Base-by-base conservation (phyloP, 208 protist species). In the Angomonas deanei region DNA sequence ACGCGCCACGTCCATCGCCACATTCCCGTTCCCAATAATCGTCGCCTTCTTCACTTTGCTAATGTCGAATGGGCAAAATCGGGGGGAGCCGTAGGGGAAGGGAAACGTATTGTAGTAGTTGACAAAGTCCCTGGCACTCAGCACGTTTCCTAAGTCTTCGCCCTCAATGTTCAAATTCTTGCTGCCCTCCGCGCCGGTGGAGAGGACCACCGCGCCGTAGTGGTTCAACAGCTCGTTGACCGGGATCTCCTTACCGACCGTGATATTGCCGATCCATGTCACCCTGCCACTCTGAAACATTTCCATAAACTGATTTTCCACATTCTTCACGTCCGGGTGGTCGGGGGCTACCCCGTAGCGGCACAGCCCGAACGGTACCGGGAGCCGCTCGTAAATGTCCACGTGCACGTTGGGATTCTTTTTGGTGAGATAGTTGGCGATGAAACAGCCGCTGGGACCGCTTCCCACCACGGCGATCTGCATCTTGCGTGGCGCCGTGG, bases 261-360 rank as follows among this genome's bases (percentile, higher is more conserved):
- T 64, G 5, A 99, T 82, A 79, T 99, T 99, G 24, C 96, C 97
- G 42, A 97, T 80, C 78, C 92, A 98, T 28, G 84, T 86, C 10
- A 95, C 77, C 47, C 82, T 75, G 5, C 74, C 78, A 28, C 74
- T 69, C 61, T 85, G 72, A 64, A 93, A 91, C 50, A 97, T 76
- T 26, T 87, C 61, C 53, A 89, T 64, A 59, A 97, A 98, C 61
- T 94, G 84, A 55, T 84, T 81, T 70, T 90, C 88, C 27, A 98
- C 93, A 56, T 96, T 96, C 66, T 98, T 98, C 48, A 98, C 96
- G 59, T 99, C 97, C 0, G 90, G 96, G 72, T 99, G 97, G 70
- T 99, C 97, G 0, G 97, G 97, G 3, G 97, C 94, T 11, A 99
- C 97, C 33, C 97, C 97, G 79, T 97, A 98, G 55, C 97, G 90